Conservation (phyloP, 106 monocot species). For the Apostasia ramifera region DNA sequence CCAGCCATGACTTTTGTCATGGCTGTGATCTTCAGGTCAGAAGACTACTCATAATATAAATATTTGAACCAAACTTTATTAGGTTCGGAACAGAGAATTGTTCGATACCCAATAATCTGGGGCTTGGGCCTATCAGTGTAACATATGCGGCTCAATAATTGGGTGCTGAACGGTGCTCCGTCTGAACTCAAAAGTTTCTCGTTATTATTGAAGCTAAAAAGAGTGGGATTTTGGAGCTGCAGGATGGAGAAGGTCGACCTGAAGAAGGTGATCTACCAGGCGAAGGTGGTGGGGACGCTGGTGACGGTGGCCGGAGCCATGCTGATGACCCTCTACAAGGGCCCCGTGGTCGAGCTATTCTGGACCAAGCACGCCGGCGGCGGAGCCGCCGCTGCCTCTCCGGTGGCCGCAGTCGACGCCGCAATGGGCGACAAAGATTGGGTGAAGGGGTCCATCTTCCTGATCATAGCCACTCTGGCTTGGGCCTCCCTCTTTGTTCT, state of each 20-base stretch:
- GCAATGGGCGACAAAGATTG: conserved; percentile 31
- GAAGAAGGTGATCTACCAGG: conserved; percentile 38
- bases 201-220: background rate
- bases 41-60: background rate
- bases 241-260: conserved; percentile 43
- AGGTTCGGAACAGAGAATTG: too few species aligned
- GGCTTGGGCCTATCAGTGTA: too few species aligned
- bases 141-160: too few species aligned
- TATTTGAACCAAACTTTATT: too few species aligned
- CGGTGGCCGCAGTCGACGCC: background rate
- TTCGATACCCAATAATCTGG: too few species aligned
- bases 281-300: conserved; percentile 30
- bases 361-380: conserved; percentile 22
- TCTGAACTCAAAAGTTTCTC: background rate
- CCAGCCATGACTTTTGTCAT: conserved; percentile 69
- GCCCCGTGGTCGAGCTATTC: conserved; percentile 39
- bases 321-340: conserved; percentile 45
- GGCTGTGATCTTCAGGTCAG: conserved; percentile 56
- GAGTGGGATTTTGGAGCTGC: background rate
- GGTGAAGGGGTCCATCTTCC: conserved; percentile 57
- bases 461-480: conserved; percentile 51
- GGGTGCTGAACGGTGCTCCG: too few species aligned
- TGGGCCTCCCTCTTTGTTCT: conserved; percentile 39
- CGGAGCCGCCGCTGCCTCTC: background rate
- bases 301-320: conserved; percentile 43